Evolutionary conservation across 2,329 filamentous ascomycete genomes (phyloP).

Genomic region (Diplodia scrobiculata): DNA sequence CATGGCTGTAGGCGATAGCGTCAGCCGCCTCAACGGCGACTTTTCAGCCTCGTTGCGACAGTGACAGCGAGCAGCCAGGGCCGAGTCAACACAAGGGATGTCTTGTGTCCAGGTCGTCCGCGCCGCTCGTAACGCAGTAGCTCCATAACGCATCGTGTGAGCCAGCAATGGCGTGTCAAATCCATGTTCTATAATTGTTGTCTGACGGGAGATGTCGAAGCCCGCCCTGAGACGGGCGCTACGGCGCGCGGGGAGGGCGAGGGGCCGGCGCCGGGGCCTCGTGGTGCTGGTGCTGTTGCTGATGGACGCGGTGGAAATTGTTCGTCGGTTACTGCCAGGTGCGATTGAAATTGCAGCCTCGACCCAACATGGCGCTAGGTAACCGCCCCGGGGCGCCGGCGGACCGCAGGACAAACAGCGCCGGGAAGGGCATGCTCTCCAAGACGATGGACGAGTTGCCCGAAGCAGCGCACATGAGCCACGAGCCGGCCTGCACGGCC

Average conservation of each 20-base stretch:
- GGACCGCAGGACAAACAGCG: not conserved
- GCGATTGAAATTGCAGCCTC: conserved; percentile 8
- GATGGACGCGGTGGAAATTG: conserved; percentile 22
- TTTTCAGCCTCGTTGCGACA: not conserved
- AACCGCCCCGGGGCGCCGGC: not conserved
- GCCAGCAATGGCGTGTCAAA: not conserved
- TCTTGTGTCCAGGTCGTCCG: too few species aligned
- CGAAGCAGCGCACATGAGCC: conserved; percentile 11
- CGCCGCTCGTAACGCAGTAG: conserved; percentile 13
- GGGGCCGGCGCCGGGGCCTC: not conserved
- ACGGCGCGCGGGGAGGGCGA: conserved; percentile 2
- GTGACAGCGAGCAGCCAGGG: not conserved
- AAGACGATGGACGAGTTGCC: not conserved
- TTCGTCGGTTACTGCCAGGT: not conserved
- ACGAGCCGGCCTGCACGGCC: conserved; percentile 4
- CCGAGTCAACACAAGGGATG: too few species aligned
- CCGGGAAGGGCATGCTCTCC: not conserved
- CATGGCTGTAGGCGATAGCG: too few species aligned
- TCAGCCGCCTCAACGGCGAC: not conserved
- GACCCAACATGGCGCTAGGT: too few species aligned
- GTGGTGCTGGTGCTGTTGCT: conserved; percentile 9
- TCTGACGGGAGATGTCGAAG: conserved; percentile 8
- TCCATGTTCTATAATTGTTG: conserved; percentile 4
- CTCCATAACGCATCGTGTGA: conserved; percentile 2
- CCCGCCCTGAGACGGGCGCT: conserved; percentile 1